phyloP scores from a whole-genome alignment of 106 monocot species.

The Apostasia ramifera region DNA sequence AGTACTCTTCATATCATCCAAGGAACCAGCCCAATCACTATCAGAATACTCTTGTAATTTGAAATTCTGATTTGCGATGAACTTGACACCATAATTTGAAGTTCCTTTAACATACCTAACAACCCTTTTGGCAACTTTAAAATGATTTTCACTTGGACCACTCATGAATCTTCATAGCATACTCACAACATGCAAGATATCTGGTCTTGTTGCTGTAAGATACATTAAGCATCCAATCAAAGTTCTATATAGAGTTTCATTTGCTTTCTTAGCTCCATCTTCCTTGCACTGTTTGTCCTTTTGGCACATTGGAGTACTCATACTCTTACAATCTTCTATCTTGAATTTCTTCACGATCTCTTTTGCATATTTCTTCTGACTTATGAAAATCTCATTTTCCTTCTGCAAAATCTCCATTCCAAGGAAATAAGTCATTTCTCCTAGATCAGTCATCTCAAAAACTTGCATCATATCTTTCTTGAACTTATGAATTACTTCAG shows the following conservation, averaged over 20 bases:
- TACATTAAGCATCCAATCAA: neutral
- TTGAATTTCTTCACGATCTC: neutral
- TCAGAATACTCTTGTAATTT: neutral
- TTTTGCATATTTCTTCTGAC: neutral
- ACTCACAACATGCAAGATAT: neutral
- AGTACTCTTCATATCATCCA: constrained; percentile 14
- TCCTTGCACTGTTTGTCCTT: neutral
- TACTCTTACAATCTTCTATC: neutral
- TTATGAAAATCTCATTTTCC: neutral
- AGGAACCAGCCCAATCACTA: neutral
- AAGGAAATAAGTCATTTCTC: neutral
- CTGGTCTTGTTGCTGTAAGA: neutral
- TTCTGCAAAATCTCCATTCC: neutral
- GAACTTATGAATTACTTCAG: neutral
- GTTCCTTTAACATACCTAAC: no score
- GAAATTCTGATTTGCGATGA: neutral
- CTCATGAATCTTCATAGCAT: neutral
- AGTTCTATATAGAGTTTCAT: neutral
- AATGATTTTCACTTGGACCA: neutral
- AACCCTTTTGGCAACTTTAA: neutral
- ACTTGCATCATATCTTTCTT: neutral
- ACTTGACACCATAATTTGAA: neutral
- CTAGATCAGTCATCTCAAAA: neutral
- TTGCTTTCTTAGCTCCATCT: neutral
- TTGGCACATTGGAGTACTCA: neutral